phyloP scores from a whole-genome alignment of 2,329 filamentous ascomycete species.

The Macrophomina pseudophaseolina region DNA sequence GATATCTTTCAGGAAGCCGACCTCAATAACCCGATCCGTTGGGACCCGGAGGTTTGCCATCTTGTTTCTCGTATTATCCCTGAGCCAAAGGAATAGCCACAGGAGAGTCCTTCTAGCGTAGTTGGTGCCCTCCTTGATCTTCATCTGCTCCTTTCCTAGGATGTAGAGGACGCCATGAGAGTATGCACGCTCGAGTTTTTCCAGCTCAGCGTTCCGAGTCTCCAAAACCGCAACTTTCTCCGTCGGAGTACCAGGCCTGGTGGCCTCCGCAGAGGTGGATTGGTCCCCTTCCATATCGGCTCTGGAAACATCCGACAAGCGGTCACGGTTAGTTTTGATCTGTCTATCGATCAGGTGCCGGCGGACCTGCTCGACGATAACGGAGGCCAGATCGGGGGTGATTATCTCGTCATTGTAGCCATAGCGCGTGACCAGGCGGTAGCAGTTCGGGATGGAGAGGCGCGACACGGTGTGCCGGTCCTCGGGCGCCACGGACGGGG shows the following conservation, averaged over 20 bases:
- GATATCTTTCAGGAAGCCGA: constrained; percentile 72
- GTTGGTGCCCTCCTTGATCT: constrained; percentile 42
- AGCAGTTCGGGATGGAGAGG: constrained; percentile 64
- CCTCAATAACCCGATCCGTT: constrained; percentile 67
- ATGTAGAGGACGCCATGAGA: constrained; percentile 58
- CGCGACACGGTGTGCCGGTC: constrained; percentile 55
- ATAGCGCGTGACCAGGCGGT: constrained; percentile 71
- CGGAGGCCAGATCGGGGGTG: constrained; percentile 64
- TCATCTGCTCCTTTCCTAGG: constrained; percentile 66
- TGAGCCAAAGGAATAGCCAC: constrained; percentile 65
- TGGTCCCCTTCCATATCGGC: background rate
- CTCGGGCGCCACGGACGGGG: constrained; percentile 51
- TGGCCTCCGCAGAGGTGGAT: background rate
- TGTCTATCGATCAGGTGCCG: constrained; percentile 33
- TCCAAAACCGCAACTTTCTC: background rate
- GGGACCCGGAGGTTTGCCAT: constrained; percentile 66
- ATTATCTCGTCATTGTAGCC: constrained; percentile 76
- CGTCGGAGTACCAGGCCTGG: too few species aligned
- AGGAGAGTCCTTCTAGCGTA: constrained; percentile 55
- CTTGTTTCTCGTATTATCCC: constrained; percentile 70
- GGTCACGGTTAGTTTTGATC: background rate
- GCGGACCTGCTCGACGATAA: constrained; percentile 65
- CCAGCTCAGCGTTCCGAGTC: constrained; percentile 33
- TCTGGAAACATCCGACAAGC: constrained; percentile 10
- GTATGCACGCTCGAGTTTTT: constrained; percentile 49